Conservation (phyloP, 1,284 basidiomycete genomes). For the Xerocomus minutiporus region DNA sequence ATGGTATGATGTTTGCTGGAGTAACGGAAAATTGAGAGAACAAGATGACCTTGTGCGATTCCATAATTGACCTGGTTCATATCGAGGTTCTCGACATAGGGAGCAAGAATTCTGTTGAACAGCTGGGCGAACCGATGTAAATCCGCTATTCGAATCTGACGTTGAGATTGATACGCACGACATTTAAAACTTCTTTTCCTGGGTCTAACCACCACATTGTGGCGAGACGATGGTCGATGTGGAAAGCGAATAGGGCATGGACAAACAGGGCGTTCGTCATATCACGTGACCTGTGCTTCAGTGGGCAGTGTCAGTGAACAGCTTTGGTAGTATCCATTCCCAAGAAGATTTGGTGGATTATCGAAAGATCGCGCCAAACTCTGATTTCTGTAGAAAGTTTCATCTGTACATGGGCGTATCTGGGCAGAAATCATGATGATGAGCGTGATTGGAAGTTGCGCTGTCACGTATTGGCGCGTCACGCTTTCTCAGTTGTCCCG, state of each 20-base stretch:
- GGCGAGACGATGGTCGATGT: conserved; percentile 10
- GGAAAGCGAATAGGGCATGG: conserved; percentile 30
- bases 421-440: neutral
- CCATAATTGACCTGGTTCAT: conserved; percentile 94
- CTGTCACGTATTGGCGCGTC: conserved; percentile 10
- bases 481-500: conserved; percentile 11
- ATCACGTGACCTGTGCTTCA: conserved; percentile 24
- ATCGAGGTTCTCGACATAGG: conserved; percentile 96
- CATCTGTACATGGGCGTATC: too few relatives aligned
- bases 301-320: too few relatives aligned
- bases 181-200: conserved; percentile 72
- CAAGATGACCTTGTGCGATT: conserved; percentile 74
- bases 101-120: conserved; percentile 89
- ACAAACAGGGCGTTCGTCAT: conserved; percentile 30
- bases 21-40: neutral
- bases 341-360: too few relatives aligned
- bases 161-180: conserved; percentile 41
- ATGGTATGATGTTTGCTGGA: conserved; percentile 7
- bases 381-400: neutral
- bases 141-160: neutral
- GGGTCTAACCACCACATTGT: conserved; percentile 78
- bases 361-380: neutral
- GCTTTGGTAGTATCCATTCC: neutral
- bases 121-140: conserved; percentile 43
- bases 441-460: neutral